Evolutionary conservation across 2,329 filamentous ascomycete genomes (phyloP), one percentile per base, ranked within the genome.

Genomic region (Xylariaceae sp.): DNA sequence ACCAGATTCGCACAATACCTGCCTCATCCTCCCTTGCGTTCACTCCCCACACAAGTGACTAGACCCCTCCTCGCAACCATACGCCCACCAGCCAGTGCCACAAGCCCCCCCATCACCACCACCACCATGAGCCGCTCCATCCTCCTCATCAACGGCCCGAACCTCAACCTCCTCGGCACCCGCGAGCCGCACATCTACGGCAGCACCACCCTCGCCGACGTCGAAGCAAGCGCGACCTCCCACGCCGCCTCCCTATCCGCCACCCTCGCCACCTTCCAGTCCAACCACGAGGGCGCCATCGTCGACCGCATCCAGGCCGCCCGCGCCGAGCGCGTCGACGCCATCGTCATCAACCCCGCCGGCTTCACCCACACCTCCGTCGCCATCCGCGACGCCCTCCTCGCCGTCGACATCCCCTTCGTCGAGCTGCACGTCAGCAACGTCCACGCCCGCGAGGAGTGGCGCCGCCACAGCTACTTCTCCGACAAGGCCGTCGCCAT

Each of bases 101-200:
- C n/a, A n/a, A n/a, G n/a, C n/a, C n/a, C n/a, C n/a, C n/a, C n/a
- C n/a, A n/a, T n/a, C n/a, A n/a, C n/a, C n/a, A n/a, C n/a, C n/a
- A n/a, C 30, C 34, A 33, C 39, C 12, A 50, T 50, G 48, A 32
- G 45, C 15, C 64, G 63, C 43, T 61, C 56, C 40, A 80, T 89
- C 57, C 80, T 89, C 52, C 72, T 89, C 50, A 80, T 89, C 68
- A 89, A 89, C 64, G 85, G 86, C n/a, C 85, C 85, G 24, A 90
- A 90, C 62, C 81, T 90, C 54, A 89, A 89, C 66, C 81, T 90
- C 37, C 76, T 90, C 22, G 86, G 86, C 28, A 83, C 78, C 11
- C 75, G 87, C 17, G 85, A 91, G 61, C 85, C 86, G 13, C 67
- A 79, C 19, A 74, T 88, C 54, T 89, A 90, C 67, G 86, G 86